phyloP scores from a whole-genome alignment of 2,329 filamentous ascomycete genomes.

The Lachnellula hyalina region DNA sequence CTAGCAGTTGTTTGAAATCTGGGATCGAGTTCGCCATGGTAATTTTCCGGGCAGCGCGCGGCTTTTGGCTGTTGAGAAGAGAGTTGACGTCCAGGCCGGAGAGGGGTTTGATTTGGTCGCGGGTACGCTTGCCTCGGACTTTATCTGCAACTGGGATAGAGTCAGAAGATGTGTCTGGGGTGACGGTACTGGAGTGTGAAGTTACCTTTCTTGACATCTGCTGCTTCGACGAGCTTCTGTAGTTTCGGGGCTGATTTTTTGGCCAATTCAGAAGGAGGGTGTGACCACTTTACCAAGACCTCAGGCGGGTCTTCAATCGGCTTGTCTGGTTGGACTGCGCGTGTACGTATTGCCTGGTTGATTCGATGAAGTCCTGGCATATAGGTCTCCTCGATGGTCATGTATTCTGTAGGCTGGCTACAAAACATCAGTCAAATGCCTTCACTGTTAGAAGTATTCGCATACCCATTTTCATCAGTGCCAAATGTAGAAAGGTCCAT shows the following conservation, averaged over 20 bases:
- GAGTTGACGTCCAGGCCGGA: conserved; percentile 85
- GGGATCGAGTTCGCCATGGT: conserved; percentile 74
- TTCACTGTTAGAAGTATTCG: conserved; percentile 16
- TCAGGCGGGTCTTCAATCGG: conserved; percentile 57
- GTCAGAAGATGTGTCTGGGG: background rate
- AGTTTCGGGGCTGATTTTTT: conserved; percentile 51
- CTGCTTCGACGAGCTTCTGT: conserved; percentile 58
- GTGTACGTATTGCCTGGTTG: conserved; percentile 76
- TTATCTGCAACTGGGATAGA: conserved; percentile 64
- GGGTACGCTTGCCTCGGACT: conserved; percentile 63
- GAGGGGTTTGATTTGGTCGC: conserved; percentile 68
- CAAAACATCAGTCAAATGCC: conserved; percentile 1
- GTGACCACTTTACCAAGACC: conserved; percentile 66
- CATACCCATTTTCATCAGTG: conserved; percentile 69
- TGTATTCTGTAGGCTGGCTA: conserved; percentile 59
- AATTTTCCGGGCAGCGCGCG: conserved; percentile 41
- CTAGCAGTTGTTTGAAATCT: conserved; percentile 79
- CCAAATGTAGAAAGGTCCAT: conserved; percentile 79
- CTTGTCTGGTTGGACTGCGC: conserved; percentile 68
- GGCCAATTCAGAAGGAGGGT: conserved; percentile 63
- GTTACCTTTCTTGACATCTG: conserved; percentile 77
- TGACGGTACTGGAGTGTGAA: background rate
- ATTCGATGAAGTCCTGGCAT: conserved; percentile 85
- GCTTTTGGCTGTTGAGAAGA: conserved; percentile 58
- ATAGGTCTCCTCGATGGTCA: conserved; percentile 73